phyloP scores from a whole-genome alignment of 2,329 filamentous ascomycete genomes.

The Fusarium pininemorale region DNA sequence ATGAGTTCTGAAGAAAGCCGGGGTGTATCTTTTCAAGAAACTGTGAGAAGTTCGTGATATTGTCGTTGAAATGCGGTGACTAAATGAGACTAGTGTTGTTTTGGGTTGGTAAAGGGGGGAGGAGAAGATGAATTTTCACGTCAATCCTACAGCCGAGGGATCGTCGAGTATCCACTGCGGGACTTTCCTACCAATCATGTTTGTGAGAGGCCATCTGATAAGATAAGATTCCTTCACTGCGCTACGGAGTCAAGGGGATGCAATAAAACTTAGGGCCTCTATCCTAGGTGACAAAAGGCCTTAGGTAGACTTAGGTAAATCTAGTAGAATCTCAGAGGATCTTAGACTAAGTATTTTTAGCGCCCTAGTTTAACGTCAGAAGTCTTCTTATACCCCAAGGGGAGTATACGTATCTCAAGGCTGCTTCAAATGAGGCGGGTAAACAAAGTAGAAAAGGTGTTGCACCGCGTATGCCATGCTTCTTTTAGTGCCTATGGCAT shows the following conservation, averaged over 20 bases:
- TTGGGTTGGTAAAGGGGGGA: conserved; percentile 3
- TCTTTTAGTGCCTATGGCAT: not conserved
- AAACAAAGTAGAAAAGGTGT: no score
- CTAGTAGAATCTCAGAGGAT: no score
- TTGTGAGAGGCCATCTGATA: not conserved
- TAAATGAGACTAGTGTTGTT: conserved; percentile 11
- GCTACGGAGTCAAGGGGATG: no score
- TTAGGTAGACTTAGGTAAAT: no score
- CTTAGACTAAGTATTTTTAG: no score
- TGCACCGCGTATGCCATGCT: rapidly evolving
- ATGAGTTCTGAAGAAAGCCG: rapidly evolving
- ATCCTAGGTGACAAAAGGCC: no score
- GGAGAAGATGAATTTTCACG: conserved; percentile 14
- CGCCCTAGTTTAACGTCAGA: no score
- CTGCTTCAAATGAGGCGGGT: rapidly evolving
- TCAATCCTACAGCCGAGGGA: not conserved
- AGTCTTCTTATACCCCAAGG: no score
- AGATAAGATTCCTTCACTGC: not conserved
- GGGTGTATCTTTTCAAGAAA: not conserved
- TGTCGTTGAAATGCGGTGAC: conserved; percentile 14
- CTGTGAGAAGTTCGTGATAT: not conserved
- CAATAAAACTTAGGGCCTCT: no score
- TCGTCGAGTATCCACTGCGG: not conserved
- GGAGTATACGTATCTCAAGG: no score
- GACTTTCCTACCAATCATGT: not conserved